Base-by-base conservation (phyloP, 768 basidiomycete species). In the Floccularia luteovirens region DNA sequence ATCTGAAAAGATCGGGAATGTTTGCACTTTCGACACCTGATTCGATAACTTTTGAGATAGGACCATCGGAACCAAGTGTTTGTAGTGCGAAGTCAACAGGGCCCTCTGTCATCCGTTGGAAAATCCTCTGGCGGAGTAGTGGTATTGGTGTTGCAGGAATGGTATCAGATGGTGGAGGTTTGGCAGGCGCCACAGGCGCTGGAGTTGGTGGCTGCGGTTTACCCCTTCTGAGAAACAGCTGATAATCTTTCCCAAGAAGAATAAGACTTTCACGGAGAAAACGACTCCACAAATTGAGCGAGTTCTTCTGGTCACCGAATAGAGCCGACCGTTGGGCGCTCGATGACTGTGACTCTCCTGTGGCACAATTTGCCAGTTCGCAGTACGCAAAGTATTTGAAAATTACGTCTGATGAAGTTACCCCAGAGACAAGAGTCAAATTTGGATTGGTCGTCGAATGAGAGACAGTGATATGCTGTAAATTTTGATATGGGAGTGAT, bases 251-350 rank as follows among this genome's bases (percentile, higher is more conserved):
- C 6, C 83, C 86, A 1, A 90, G 64, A 5, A 72, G 53, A 7
- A 83, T 51, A 2, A 90, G 65, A 5, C 72, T 65, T 40, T 79
- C 75, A 3, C 83, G 70, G 5, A 64, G 63, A 23, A 88, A 59
- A 1, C 66, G 66, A 14, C 62, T 63, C 87, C 88, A 90, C 6
- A 85, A 57, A 38, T 62, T 75, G 0, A 78, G 79, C 5, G 61
- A 66, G 38, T 75, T 74, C 48, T 81, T 82, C 50, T 82, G 79
- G 48, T 88, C 84, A 0, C 69, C 69, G 49, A 86, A 88, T 1
- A 88, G 51, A 0, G 73, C 67, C 0, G 69, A 67, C 8, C 82
- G 69, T 24, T 67, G 69, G 0, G 68, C 53, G 8, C 60, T 53
- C 0, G 69, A 69, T 1, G 61, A 48, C 2, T 69, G 33, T 3